Percentiles rank a stretch among this genome's conserved stretches.
Conservation (phyloP, 2,329 filamentous ascomycete genomes). For the Exophiala aquamarina region DNA sequence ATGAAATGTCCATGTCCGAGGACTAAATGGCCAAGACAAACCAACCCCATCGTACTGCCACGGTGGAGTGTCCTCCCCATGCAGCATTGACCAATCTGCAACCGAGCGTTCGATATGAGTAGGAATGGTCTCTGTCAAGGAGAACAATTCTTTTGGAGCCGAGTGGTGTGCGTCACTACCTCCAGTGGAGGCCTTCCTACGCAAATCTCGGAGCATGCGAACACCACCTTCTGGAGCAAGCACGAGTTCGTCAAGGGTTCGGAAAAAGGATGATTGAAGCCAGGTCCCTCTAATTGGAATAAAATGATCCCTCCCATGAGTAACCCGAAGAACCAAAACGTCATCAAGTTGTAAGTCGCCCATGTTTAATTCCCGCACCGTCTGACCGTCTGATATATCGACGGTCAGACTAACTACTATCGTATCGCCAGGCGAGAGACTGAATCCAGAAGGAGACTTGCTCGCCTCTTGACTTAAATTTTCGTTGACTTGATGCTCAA, state of each 20-base stretch:
- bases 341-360: constrained; percentile 70
- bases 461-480: constrained; percentile 28
- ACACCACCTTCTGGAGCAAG: constrained; percentile 76
- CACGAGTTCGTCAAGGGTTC: constrained; percentile 85
- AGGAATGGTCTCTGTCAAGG: constrained; percentile 78
- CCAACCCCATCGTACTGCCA: constrained; percentile 52
- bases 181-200: constrained; percentile 31
- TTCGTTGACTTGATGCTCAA: constrained; percentile 46
- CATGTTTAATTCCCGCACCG: constrained; percentile 71
- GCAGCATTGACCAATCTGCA: constrained; percentile 64
- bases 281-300: constrained; percentile 76
- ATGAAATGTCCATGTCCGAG: constrained; percentile 48
- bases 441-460: constrained; percentile 50
- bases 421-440: constrained; percentile 81
- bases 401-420: constrained; percentile 68
- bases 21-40: constrained; percentile 60
- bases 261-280: constrained; percentile 78
- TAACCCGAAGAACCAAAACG: constrained; percentile 80
- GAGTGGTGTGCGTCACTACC: constrained; percentile 57
- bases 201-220: constrained; percentile 61
- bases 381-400: constrained; percentile 62
- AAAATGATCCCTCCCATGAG: constrained; percentile 86
- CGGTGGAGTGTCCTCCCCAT: constrained; percentile 44
- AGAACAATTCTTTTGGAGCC: constrained; percentile 84
- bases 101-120: constrained; percentile 58